A percentile compares a stretch with the other conserved stretches of the same genome.
phyloP scores from a whole-genome alignment of 2,329 filamentous ascomycete genomes.

The Cadophora sp. region DNA sequence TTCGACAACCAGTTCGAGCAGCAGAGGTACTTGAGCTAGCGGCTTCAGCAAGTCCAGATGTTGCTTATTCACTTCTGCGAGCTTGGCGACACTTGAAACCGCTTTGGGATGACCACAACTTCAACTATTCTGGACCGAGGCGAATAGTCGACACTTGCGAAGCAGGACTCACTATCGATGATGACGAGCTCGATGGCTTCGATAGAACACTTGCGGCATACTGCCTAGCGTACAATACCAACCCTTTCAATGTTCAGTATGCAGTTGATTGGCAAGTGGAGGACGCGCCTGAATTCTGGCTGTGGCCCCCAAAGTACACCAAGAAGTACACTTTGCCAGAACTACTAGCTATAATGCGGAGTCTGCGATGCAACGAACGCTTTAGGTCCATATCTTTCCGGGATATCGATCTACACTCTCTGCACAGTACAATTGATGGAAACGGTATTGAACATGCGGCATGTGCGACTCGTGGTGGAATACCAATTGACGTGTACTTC shows the following conservation, averaged over 20 bases:
- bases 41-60: slow-evolving; percentile 67
- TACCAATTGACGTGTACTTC: slow-evolving; percentile 40
- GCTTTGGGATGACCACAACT: slow-evolving; percentile 68
- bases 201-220: slow-evolving; percentile 73
- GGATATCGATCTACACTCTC: slow-evolving; percentile 65
- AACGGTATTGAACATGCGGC: slow-evolving; percentile 69
- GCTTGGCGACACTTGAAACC: slow-evolving; percentile 69
- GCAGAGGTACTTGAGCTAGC: slow-evolving; percentile 65
- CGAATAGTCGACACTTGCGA: slow-evolving; percentile 57
- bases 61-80: slow-evolving; percentile 66
- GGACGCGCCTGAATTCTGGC: slow-evolving; percentile 70
- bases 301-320: slow-evolving; percentile 61
- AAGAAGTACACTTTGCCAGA: slow-evolving; percentile 65
- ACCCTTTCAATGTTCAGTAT: slow-evolving; percentile 71
- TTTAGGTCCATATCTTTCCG: slow-evolving; percentile 73
- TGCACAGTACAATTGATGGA: slow-evolving; percentile 66
- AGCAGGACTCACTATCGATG: slow-evolving; percentile 53
- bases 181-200: slow-evolving; percentile 66
- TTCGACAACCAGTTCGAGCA: slow-evolving; percentile 62
- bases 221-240: slow-evolving; percentile 69
- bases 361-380: slow-evolving; percentile 73
- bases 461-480: slow-evolving; percentile 61
- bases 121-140: slow-evolving; percentile 64
- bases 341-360: slow-evolving; percentile 72
- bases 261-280: slow-evolving; percentile 66